Evolutionary conservation across 2,329 filamentous ascomycete genomes (phyloP), one percentile per base, ranked within the genome.

Genomic region (Xylaria sp.): DNA sequence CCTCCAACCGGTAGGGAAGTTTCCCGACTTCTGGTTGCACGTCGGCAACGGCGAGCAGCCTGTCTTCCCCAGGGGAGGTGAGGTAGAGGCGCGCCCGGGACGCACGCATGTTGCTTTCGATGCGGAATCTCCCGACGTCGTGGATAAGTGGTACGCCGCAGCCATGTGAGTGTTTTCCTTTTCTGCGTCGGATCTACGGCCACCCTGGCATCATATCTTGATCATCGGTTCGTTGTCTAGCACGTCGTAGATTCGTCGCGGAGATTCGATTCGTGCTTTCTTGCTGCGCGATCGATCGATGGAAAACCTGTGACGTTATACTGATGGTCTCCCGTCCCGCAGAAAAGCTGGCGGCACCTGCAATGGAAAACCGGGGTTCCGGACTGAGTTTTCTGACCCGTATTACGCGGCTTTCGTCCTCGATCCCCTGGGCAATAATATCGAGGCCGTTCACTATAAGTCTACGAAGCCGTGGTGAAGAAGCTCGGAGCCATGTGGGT

Each of bases 401-500:
- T 67, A 67, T 35, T 67, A 68, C 48, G 57, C 64, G 10, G 62
- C 64, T 17, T 67, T 67, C 27, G 66, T 67, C n/a, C 63, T 67
- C 27, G 63, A 66, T 44, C 64, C 67, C 23, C 46, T 63, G 13
- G 61, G 60, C 25, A 68, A 63, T 10, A 64, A 67, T 17, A 58
- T 67, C 35, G 67, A 67, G 52, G 61, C 59, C 4, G 48, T 66
- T 15, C 58, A 66, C 47, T 64, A 61, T 27, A 21, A 46, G 23
- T 53, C 51, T n/a, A 27, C 35, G 10, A 49, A 44, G 38, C 29
- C 41, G 33, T 60, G 44, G 44, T 60, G 13, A 60, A 33, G 23
- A 46, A 33, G 41, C 19, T 37, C 35, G 3, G 15, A 27, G 29
- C 43, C 15, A 35, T 38, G 37, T 37, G 31, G 43, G 15, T 43